Evolutionary conservation across 495 filamentous ascomycete genomes (phyloP).

Genomic region (Tuber calosporum): DNA sequence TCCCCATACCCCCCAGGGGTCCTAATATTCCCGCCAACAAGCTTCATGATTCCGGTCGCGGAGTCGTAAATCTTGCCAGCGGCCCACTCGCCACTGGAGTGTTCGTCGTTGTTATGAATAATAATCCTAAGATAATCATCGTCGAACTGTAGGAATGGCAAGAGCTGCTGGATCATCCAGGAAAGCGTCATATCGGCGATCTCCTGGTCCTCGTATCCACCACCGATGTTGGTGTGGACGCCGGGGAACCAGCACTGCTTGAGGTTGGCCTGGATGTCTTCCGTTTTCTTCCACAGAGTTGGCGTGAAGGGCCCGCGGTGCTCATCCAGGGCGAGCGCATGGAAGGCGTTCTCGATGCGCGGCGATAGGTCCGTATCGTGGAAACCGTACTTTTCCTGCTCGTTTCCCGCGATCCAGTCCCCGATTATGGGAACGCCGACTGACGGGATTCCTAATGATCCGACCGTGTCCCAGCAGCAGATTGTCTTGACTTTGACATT

Average conservation of each 20-base stretch:
- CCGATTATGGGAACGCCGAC: constrained; percentile 22
- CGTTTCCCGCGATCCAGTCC: constrained; percentile 32
- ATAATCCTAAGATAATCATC: constrained; percentile 38
- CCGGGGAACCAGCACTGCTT: constrained; percentile 70
- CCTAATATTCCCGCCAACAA: constrained; percentile 25
- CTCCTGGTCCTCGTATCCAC: constrained; percentile 54
- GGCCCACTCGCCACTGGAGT: constrained; percentile 31
- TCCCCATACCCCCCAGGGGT: constrained; percentile 24
- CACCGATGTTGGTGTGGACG: constrained; percentile 59
- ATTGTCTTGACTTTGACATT: constrained; percentile 31
- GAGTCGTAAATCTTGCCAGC: constrained; percentile 36
- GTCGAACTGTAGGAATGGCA: constrained; percentile 41
- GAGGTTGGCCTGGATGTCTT: constrained; percentile 45
- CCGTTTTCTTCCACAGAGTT: constrained; percentile 51
- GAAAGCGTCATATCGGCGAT: constrained; percentile 62
- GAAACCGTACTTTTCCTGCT: constrained; percentile 49
- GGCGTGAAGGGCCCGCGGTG: constrained; percentile 57
- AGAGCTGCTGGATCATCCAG: constrained; percentile 48
- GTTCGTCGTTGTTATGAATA: constrained; percentile 28
- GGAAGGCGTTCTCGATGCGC: constrained; percentile 60
- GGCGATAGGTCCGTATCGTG: constrained; percentile 28
- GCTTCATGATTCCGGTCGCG: constrained; percentile 31
- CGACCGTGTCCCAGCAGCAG: constrained; percentile 57
- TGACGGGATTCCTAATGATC: constrained; percentile 50
- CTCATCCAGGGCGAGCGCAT: constrained; percentile 66